Percentiles rank a stretch among this genome's conserved stretches.
Evolutionary conservation across 2,329 filamentous ascomycete genomes (phyloP).

Genomic region (Alternaria atra): DNA sequence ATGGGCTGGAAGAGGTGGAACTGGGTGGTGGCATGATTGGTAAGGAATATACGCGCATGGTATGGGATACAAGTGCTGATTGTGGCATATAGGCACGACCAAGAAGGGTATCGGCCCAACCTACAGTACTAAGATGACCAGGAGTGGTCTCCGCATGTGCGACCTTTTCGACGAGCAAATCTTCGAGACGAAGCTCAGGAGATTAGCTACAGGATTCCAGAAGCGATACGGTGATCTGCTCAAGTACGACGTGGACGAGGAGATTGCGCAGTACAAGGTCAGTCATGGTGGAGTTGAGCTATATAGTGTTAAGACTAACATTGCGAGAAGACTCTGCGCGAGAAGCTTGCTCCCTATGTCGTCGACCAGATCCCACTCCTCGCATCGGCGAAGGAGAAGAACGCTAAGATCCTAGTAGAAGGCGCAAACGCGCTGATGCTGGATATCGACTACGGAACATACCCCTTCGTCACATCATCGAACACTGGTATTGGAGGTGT

Average conservation of each 20-base stretch:
- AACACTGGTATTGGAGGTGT: conserved; percentile 69
- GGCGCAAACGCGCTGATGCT: conserved; percentile 75
- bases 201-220: conserved; percentile 69
- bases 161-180: conserved; percentile 73
- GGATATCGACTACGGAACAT: conserved; percentile 66
- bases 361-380: conserved; percentile 75
- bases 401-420: conserved; percentile 71
- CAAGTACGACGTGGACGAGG: conserved; percentile 73
- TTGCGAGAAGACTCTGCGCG: conserved; percentile 58
- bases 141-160: conserved; percentile 71
- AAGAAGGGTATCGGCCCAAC: conserved; percentile 64
- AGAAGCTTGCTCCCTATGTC: conserved; percentile 66
- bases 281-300: neutral
- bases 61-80: conserved; percentile 27
- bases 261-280: conserved; percentile 69
- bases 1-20: conserved; percentile 71
- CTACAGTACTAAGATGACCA: conserved; percentile 70
- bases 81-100: conserved; percentile 59
- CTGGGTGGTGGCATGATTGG: conserved; percentile 58
- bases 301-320: neutral
- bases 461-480: conserved; percentile 69
- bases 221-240: conserved; percentile 74
- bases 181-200: conserved; percentile 73
- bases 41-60: conserved; percentile 20
- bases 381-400: conserved; percentile 65